phyloP scores from a whole-genome alignment of 2,329 filamentous ascomycete species.

The Alternaria sp. region DNA sequence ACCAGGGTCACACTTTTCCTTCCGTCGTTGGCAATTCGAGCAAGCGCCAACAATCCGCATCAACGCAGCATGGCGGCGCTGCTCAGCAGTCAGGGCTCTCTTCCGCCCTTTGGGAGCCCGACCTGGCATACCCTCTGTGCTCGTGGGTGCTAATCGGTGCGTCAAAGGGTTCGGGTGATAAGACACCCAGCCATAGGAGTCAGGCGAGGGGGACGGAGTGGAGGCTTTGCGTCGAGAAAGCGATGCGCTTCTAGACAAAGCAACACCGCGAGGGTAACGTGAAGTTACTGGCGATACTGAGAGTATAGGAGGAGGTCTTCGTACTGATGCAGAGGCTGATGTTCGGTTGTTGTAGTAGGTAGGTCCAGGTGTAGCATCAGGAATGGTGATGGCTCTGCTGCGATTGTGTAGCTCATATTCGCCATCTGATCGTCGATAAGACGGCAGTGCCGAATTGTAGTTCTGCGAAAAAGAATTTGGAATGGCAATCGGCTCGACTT shows the following conservation, averaged over 20 bases:
- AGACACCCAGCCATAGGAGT: constrained; percentile 46
- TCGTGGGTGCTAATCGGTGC: constrained; percentile 43
- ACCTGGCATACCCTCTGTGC: constrained; percentile 36
- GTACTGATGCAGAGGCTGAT: constrained; percentile 21
- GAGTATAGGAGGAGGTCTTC: constrained; percentile 33
- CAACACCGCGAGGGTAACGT: constrained; percentile 30
- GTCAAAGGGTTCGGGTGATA: constrained; percentile 46
- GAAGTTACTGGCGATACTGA: constrained; percentile 39
- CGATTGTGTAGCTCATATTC: constrained; percentile 20
- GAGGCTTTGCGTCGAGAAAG: constrained; percentile 32
- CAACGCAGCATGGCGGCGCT: constrained; percentile 47
- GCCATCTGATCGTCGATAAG: constrained; percentile 22
- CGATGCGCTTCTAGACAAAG: constrained; percentile 40
- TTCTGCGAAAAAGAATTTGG: constrained; percentile 32
- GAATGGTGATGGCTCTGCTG: constrained; percentile 42
- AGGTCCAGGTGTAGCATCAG: constrained; percentile 29
- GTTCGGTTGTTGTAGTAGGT: constrained; percentile 21
- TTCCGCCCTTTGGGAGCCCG: constrained; percentile 44
- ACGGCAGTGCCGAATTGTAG: constrained; percentile 23
- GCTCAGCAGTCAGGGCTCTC: constrained; percentile 43
- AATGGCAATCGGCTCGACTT: constrained; percentile 42
- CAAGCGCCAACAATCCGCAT: constrained; percentile 50
- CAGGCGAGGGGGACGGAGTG: constrained; percentile 42
- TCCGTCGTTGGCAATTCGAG: constrained; percentile 48
- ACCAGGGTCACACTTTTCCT: constrained; percentile 52